These are phyloP conservation scores for Nothopassalora personata DNA, from an alignment of 2,329 filamentous ascomycete genomes.

Conservation along the genomic window DNA sequence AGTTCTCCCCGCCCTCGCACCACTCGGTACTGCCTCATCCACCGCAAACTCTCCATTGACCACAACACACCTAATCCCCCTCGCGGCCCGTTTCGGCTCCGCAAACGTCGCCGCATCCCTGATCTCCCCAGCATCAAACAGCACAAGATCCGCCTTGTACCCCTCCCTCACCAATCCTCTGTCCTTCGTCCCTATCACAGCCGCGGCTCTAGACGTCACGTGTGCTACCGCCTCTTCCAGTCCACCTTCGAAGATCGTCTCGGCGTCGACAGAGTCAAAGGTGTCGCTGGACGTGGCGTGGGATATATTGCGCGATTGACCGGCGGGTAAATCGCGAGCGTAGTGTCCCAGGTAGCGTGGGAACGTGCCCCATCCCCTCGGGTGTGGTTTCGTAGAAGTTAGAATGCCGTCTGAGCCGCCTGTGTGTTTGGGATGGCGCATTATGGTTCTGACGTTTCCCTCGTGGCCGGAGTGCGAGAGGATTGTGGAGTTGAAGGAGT, in stretches of 20 bases:
- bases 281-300: slow-evolving; percentile 10
- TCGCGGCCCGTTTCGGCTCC: slow-evolving; percentile 23
- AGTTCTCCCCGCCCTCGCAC: slow-evolving; percentile 20
- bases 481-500: slow-evolving; percentile 27
- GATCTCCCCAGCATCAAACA: slow-evolving; percentile 24
- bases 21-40: slow-evolving; percentile 21
- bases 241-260: slow-evolving; percentile 25
- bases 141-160: slow-evolving; percentile 25
- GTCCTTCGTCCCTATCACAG: slow-evolving; percentile 19
- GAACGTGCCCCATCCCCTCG: slow-evolving; percentile 29
- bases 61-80: slow-evolving; percentile 23
- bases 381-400: slow-evolving; percentile 27
- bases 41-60: slow-evolving; percentile 26
- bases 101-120: slow-evolving; percentile 26
- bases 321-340: slow-evolving; percentile 20
- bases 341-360: slow-evolving; percentile 28
- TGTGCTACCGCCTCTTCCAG: slow-evolving; percentile 27
- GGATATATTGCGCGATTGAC: slow-evolving; percentile 22
- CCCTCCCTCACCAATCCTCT: slow-evolving; percentile 23
- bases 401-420: slow-evolving; percentile 28
- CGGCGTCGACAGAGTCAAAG: slow-evolving; percentile 19
- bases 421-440: slow-evolving; percentile 25
- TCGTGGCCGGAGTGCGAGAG: slow-evolving; percentile 27
- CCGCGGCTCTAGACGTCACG: slow-evolving; percentile 24
- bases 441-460: slow-evolving; percentile 25